Conservation (phyloP, 2,329 filamentous ascomycete genomes). For the Herpotrichia juniperi region DNA sequence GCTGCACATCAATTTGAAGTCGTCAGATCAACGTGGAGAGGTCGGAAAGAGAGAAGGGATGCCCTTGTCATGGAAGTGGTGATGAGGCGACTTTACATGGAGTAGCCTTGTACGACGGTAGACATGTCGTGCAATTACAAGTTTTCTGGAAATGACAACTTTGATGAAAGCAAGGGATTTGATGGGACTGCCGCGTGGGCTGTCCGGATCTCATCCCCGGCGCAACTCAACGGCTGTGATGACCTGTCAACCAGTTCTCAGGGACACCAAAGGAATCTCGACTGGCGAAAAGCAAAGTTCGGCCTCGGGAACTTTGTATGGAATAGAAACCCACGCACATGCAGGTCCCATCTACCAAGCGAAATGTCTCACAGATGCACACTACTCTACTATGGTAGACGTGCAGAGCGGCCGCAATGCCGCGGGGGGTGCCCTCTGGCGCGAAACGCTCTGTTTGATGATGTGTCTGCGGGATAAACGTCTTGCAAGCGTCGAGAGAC, state of each 20-base stretch:
- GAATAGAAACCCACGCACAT: neutral
- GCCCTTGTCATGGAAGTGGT: too few relatives aligned
- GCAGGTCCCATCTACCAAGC: constrained; percentile 1
- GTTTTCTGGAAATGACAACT: too few relatives aligned
- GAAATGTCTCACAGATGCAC: constrained; percentile 8
- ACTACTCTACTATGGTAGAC: neutral
- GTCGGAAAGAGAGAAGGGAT: too few relatives aligned
- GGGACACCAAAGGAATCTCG: constrained; percentile 1
- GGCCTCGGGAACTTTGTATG: neutral
- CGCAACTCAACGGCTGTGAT: neutral
- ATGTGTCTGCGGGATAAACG: neutral
- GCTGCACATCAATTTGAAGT: too few relatives aligned
- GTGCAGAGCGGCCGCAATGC: neutral
- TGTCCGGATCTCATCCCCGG: neutral
- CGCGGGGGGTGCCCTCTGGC: neutral
- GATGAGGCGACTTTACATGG: too few relatives aligned
- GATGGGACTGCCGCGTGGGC: neutral
- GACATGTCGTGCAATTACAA: too few relatives aligned
- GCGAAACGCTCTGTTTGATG: constrained; percentile 5
- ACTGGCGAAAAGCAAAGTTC: neutral
- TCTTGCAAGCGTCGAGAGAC: neutral
- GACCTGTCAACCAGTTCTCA: neutral
- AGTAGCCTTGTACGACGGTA: too few relatives aligned
- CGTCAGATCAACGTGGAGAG: too few relatives aligned
- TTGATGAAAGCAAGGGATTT: neutral